Percentiles rank a stretch among this genome's conserved stretches.
Conservation (phyloP, 2,329 filamentous ascomycete species). For the Colletotrichum filicis region DNA sequence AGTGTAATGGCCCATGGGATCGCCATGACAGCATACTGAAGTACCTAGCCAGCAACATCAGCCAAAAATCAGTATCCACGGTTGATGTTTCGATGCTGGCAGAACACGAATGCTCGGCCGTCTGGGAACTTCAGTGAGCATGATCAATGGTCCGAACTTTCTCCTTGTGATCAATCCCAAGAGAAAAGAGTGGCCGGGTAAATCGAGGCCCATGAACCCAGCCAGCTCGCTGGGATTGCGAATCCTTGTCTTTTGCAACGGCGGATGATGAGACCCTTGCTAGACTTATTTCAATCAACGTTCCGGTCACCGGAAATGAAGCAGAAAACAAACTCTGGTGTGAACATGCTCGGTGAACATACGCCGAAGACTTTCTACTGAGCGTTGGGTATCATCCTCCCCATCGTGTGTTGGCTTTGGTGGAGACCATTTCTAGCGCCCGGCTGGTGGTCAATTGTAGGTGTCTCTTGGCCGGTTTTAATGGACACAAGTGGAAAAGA, state of each 20-base stretch:
- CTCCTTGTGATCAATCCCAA: not conserved
- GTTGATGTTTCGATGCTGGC: not conserved
- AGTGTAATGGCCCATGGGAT: not conserved
- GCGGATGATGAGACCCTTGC: not conserved
- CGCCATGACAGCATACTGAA: not conserved
- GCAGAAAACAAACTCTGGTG: too few species aligned
- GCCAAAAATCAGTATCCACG: not conserved
- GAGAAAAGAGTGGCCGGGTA: conserved; percentile 3
- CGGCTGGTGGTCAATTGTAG: not conserved
- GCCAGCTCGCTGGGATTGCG: not conserved
- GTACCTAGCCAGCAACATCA: not conserved
- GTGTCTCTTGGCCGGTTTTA: not conserved
- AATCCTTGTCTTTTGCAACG: not conserved
- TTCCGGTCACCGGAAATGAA: not conserved
- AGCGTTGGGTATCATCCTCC: not conserved
- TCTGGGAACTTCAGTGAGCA: not conserved
- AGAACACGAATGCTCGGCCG: not conserved
- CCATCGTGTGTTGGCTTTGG: not conserved
- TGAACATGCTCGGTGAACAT: not conserved
- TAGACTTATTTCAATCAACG: not conserved
- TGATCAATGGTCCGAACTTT: not conserved
- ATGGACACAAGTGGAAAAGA: conserved; percentile 15
- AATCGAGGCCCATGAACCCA: conserved; percentile 25
- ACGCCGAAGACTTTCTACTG: not conserved
- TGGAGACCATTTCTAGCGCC: not conserved